A percentile compares a stretch with the other conserved stretches of the same genome.
Conservation (phyloP, 75 land plant genomes). For the Pinus taeda region DNA sequence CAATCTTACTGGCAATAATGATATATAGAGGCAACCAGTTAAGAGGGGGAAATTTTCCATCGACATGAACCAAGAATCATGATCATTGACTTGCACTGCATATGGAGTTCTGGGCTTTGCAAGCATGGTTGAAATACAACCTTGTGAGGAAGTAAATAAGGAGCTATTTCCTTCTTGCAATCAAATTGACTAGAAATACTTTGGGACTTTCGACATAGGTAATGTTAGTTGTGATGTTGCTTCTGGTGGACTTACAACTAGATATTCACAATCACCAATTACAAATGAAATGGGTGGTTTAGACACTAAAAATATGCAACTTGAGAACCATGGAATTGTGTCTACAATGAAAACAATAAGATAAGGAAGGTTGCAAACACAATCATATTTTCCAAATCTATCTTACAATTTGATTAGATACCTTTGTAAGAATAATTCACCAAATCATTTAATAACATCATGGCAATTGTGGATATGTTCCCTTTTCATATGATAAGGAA, state of each 20-base stretch:
- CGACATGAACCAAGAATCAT: slow-evolving; percentile 38
- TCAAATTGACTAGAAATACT: background rate
- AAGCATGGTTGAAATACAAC: slow-evolving; percentile 79
- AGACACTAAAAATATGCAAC: background rate
- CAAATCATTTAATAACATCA: too few species aligned
- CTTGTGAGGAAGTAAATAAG: slow-evolving; percentile 41
- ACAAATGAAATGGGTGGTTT: background rate
- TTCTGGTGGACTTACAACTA: background rate
- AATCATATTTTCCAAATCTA: too few species aligned
- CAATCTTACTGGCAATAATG: background rate
- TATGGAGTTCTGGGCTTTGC: slow-evolving; percentile 89
- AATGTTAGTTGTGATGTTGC: background rate
- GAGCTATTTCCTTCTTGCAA: slow-evolving; percentile 45
- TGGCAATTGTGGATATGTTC: too few species aligned
- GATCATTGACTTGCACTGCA: slow-evolving; percentile 76
- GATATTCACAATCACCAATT: background rate
- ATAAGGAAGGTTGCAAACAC: too few species aligned
- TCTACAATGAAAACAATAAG: background rate
- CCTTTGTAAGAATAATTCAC: too few species aligned
- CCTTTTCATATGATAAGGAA: too few species aligned
- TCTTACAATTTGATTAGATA: too few species aligned
- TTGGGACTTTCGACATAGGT: background rate
- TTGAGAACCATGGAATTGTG: background rate
- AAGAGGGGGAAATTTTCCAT: background rate
- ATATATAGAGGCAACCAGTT: background rate